A percentile compares a stretch with the other conserved stretches of the same genome.
These are phyloP conservation scores for Leishmania mexicana DNA, from an alignment of 208 protist genomes.

Conservation along the genomic window DNA sequence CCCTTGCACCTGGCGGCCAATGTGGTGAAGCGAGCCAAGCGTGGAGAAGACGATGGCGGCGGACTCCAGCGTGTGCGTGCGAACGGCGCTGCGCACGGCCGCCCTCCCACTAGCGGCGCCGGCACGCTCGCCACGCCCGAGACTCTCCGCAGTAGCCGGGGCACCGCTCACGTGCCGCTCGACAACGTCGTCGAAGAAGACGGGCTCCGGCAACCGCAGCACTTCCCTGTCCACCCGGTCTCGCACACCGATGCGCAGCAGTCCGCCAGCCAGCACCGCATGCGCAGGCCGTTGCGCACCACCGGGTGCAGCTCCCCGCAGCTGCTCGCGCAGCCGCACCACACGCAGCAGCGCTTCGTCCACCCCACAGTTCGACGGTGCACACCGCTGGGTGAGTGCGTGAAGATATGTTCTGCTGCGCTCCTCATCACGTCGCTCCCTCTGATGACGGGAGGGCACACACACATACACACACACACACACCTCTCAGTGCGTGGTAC, in stretches of 20 bases:
- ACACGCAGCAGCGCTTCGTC: constrained; percentile 83
- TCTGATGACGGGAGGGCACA: not conserved
- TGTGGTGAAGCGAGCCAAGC: constrained; percentile 79
- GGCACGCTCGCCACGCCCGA: constrained; percentile 2
- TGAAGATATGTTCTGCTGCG: not conserved
- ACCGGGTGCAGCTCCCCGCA: not conserved
- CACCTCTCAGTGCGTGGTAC: too few species aligned
- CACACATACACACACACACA: not conserved
- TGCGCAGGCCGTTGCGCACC: constrained; percentile 3
- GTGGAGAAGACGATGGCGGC: constrained; percentile 73
- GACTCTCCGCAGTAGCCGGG: not conserved
- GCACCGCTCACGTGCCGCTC: constrained; percentile 3
- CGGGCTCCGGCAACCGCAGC: constrained; percentile 35
- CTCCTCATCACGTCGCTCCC: not conserved
- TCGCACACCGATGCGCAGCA: constrained; percentile 73
- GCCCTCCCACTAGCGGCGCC: not conserved
- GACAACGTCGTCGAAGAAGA: constrained; percentile 77
- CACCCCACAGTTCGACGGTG: constrained; percentile 87
- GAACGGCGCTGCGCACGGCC: not conserved
- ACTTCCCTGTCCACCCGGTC: constrained; percentile 66
- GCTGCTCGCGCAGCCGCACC: constrained; percentile 39
- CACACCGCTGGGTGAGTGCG: constrained; percentile 34
- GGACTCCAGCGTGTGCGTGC: constrained; percentile 38
- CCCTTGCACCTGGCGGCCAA: constrained; percentile 37
- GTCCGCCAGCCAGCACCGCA: constrained; percentile 5